Evolutionary conservation across 345 rosid genomes (phyloP).

Genomic region (Clausena lansium): DNA sequence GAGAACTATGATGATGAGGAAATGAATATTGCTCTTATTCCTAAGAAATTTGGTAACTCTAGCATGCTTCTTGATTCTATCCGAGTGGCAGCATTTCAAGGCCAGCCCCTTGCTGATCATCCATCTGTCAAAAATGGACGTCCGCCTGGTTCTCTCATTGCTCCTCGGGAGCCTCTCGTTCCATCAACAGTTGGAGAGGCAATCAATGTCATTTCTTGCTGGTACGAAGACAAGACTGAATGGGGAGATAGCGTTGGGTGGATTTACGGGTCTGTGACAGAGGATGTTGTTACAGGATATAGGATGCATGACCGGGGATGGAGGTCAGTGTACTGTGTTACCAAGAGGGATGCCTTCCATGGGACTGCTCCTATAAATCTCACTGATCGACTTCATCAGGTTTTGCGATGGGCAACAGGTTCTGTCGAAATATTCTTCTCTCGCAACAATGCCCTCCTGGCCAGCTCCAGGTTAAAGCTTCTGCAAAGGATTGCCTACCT

Average conservation of each 20-base stretch:
- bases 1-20: conserved; percentile 41
- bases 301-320: conserved; percentile 88
- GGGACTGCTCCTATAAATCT: conserved; percentile 77
- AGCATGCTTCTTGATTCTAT: conserved; percentile 53
- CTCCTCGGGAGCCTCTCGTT: conserved; percentile 49
- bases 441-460: conserved; percentile 66
- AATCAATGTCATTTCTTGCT: conserved; percentile 73
- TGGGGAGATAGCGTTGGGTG: conserved; percentile 78
- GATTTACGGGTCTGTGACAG: conserved; percentile 86
- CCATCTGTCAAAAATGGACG: conserved; percentile 51
- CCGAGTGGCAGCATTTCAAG: conserved; percentile 57
- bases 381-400: conserved; percentile 83
- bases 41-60: conserved; percentile 79
- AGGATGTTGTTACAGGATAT: conserved; percentile 80
- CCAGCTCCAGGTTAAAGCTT: conserved; percentile 51
- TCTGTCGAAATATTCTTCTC: conserved; percentile 92
- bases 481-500: conserved; percentile 81
- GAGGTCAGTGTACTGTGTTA: conserved; percentile 73
- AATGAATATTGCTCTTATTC: conserved; percentile 39
- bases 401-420: conserved; percentile 85
- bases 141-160: conserved; percentile 62
- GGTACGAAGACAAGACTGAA: conserved; percentile 88
- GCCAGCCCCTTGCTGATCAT: conserved; percentile 59
- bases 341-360: conserved; percentile 73
- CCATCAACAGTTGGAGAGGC: conserved; percentile 58